Evolutionary conservation across 2,329 filamentous ascomycete genomes (phyloP), one percentile per base, ranked within the genome.

Genomic region (Colletotrichum musicola): DNA sequence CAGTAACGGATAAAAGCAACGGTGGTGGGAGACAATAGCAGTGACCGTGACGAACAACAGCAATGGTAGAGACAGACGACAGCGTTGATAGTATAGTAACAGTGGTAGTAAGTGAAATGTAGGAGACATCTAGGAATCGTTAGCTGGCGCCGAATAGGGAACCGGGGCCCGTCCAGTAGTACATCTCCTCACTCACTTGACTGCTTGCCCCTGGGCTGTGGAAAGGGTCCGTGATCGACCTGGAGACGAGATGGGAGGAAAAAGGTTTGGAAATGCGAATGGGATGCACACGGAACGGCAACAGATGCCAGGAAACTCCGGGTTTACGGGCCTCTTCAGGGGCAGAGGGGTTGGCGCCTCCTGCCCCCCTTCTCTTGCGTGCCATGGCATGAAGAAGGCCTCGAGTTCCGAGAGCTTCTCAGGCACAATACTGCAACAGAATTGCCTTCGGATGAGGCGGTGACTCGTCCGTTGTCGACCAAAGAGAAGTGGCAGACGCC

Each of bases 161-260:
- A 25, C 22, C 22, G 22, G 22, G 3, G 22, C 3, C 22, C 22
- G 22, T 25, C 22, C 3, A 25, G 3, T 25, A 25, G 22, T 4
- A 22, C 20, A 4, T 25, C 22, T 25, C 22, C 2, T 25, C 22
- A 4, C 22, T 25, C 22, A 25, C 22, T 25, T 40, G 12, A 35
- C 62, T 56, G 42, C 30, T 35, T 35, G 30, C 30, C 30, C 53
- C 69, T 51, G 51, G 30, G 30, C 30, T 35, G 67, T 38, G 13
- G 35, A 53, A 60, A 61, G 68, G 70, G 70, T 71, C 68, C 61
- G 70, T 70, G 70, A 71, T 71, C 70, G 70, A 70, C 70, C 59
- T 67, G 53, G 57, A 57, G 56, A 63, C 63, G 57, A 71, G 64
- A 59, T 59, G 59, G 54, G 38, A 68, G 64, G 50, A 49, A 56